Percentiles rank a stretch among this genome's conserved stretches.
Evolutionary conservation across 2,329 filamentous ascomycete genomes (phyloP).

Genomic region (Verticillium isaacii): DNA sequence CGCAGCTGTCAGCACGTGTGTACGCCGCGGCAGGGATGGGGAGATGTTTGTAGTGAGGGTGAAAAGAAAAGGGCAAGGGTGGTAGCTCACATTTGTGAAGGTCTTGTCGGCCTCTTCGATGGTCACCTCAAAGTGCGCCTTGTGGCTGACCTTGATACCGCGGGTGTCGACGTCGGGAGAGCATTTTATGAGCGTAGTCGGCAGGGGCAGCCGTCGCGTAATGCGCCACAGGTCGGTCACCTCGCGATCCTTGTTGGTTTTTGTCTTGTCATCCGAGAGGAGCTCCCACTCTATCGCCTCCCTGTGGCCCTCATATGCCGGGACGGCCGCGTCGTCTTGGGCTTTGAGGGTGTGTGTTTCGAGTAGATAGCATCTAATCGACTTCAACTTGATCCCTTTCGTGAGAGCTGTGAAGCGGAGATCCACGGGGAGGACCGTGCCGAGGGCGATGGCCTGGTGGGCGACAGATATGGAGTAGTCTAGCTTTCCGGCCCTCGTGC

Average conservation of each 20-base stretch:
- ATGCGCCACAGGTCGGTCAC: neutral
- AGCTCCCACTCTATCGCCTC: constrained; percentile 1
- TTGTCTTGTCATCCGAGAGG: neutral
- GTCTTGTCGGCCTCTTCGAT: neutral
- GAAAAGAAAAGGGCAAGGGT: too few species aligned
- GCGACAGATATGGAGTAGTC: constrained; percentile 1
- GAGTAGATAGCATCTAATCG: neutral
- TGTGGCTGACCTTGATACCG: constrained; percentile 2
- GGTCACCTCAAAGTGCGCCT: neutral
- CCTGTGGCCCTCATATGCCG: neutral
- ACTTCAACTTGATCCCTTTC: neutral
- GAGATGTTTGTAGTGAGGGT: neutral
- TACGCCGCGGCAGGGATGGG: neutral
- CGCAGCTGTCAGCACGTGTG: neutral
- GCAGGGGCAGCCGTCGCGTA: neutral
- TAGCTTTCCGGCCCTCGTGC: neutral
- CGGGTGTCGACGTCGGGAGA: constrained; percentile 1
- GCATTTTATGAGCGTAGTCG: constrained; percentile 1
- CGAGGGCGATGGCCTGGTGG: constrained; percentile 6
- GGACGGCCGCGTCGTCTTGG: neutral
- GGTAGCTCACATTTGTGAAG: neutral
- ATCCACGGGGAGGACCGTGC: constrained; percentile 2
- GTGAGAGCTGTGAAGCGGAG: neutral
- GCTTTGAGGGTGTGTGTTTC: constrained; percentile 1
- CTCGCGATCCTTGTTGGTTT: neutral